Base-by-base conservation (phyloP, 2,329 filamentous ascomycete species). In the Bimuria novae-zelandiae region DNA sequence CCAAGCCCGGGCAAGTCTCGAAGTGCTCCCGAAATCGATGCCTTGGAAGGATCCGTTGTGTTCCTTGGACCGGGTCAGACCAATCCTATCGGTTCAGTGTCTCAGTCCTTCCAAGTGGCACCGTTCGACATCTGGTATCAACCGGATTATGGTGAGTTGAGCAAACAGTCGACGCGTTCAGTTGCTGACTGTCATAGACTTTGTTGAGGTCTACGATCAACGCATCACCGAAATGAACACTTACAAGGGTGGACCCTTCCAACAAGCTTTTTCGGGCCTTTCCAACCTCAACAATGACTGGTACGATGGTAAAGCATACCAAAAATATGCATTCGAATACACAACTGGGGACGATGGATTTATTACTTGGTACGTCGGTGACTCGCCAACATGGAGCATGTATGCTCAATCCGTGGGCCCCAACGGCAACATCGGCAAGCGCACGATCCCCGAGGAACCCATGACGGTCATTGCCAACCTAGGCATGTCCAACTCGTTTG, bases 41-140 rank as follows among this genome's bases (percentile, higher is more conserved):
- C 82, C 11, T 76, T 90, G 36, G 87, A 90, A 78, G 87, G 84
- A n/a, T 87, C 82, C 60, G 83, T 85, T 12, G 75, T 72, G 5
- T 76, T 77, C 16, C 63, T 86, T 21, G 79, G 81, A 14, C 74
- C 77, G 33, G 75, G 76, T n/a, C 67, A 78, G 17, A 76, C 75
- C 27, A 77, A 77, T n/a, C 77, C 76, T 29, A 78, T 87, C 43
- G 86, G 86, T 40, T 76, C 78, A 17, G 87, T 84, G 1, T 89
- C 87, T 6, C 85, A 89, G 62, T 86, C 83, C 69, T 80, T 83
- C 64, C 86, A 89, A 63, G 79, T 85, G 52, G 87, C 87, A 1
- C 87, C 87, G 1, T 89, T 89, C 60, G 87, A 90, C 64, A 78
- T 86, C 40, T 88, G 83, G 79, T 89, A 88, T 64, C 82, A 84